A percentile compares a stretch with the other conserved stretches of the same genome.
Conservation (phyloP, 495 filamentous ascomycete species). For the Penicillium maclennaniae region DNA sequence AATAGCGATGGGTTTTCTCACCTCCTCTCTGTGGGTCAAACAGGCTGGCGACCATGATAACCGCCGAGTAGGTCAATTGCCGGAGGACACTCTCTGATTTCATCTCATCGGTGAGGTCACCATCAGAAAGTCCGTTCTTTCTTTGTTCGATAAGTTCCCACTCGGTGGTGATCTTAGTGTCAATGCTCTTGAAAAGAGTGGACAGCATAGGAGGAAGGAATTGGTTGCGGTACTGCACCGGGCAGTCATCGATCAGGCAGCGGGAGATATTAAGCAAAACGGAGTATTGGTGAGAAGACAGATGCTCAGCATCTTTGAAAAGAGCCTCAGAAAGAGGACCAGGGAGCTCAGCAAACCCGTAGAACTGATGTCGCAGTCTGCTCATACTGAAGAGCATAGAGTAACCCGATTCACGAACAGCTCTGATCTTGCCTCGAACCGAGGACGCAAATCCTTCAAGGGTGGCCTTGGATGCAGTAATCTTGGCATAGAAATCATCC, state of each 20-base stretch:
- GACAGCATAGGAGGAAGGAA: conserved; percentile 86
- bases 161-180: conserved; percentile 78
- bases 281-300: conserved; percentile 91
- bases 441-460: conserved; percentile 93
- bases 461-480: conserved; percentile 80
- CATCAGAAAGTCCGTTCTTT: conserved; percentile 59
- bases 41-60: conserved; percentile 83
- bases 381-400: conserved; percentile 93
- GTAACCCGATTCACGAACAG: conserved; percentile 88
- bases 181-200: conserved; percentile 78
- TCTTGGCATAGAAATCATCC: conserved; percentile 92
- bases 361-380: conserved; percentile 80
- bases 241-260: conserved; percentile 87
- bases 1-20: conserved; percentile 16
- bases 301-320: conserved; percentile 73
- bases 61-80: conserved; percentile 87
- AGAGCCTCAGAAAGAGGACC: conserved; percentile 78
- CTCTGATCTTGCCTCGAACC: conserved; percentile 80
- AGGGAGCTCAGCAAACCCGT: conserved; percentile 79
- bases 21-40: conserved; percentile 67
- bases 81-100: conserved; percentile 93
- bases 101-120: conserved; percentile 88
- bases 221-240: conserved; percentile 65
- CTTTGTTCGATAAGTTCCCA: conserved; percentile 70
- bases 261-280: conserved; percentile 82